Percentiles rank a stretch among this genome's conserved stretches.
Evolutionary conservation across 768 basidiomycete genomes (phyloP).

Genomic region (Sarcomyxa edulis): DNA sequence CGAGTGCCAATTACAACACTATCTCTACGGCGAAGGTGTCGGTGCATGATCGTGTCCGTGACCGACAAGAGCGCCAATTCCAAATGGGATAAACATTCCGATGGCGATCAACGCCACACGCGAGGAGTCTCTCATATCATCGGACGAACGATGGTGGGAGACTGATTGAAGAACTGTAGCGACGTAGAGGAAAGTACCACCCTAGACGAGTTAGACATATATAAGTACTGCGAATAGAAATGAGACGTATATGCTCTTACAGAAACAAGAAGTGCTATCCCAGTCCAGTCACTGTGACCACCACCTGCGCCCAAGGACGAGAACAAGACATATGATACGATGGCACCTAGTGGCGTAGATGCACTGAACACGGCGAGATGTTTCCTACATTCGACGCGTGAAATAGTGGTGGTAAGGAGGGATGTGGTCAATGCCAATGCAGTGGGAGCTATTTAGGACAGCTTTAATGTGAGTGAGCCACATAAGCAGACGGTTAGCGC

Average conservation of each 20-base stretch:
- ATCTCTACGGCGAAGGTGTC: no score
- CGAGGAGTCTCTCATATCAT: conserved; percentile 34
- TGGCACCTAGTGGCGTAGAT: conserved; percentile 79
- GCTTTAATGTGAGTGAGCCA: background rate
- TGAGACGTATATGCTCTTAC: conserved; percentile 40
- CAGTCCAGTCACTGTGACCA: conserved; percentile 53
- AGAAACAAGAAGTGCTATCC: conserved; percentile 77
- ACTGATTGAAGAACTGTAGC: conserved; percentile 85
- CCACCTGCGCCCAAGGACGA: conserved; percentile 43
- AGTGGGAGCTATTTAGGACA: conserved; percentile 63
- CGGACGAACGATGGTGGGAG: conserved; percentile 36
- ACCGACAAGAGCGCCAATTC: conserved; percentile 53
- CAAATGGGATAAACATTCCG: conserved; percentile 71
- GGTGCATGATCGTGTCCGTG: conserved; percentile 48
- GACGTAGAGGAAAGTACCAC: conserved; percentile 92
- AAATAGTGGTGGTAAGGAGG: conserved; percentile 71
- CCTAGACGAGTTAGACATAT: conserved; percentile 44
- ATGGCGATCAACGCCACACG: conserved; percentile 50
- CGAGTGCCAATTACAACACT: no score
- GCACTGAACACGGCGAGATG: conserved; percentile 75
- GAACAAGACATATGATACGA: conserved; percentile 70
- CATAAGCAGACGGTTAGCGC: background rate
- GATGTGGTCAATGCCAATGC: conserved; percentile 85
- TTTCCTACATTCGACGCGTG: conserved; percentile 62
- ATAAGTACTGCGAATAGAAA: background rate